Conservation (phyloP, 306 rosid species). For the Adenanthera pavonina region DNA sequence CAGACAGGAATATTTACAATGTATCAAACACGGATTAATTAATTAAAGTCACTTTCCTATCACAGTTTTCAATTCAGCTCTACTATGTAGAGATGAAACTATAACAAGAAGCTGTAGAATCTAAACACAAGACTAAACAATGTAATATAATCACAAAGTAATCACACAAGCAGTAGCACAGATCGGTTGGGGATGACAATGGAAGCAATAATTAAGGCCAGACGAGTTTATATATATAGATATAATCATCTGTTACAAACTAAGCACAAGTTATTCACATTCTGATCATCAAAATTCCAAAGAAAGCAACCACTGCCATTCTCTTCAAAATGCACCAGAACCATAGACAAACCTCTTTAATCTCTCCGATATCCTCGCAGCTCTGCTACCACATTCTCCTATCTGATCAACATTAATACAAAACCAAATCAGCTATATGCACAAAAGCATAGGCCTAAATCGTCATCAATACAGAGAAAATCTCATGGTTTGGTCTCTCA, state of each 20-base stretch:
- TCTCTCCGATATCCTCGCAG: conserved; percentile 55
- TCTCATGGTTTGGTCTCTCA: neutral
- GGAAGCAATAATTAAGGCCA: neutral
- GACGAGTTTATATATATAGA: neutral
- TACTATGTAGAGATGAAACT: neutral
- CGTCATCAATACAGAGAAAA: neutral
- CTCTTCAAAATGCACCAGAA: conserved; percentile 26
- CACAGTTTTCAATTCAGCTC: neutral
- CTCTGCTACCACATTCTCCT: conserved; percentile 39
- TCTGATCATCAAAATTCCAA: neutral
- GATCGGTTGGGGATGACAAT: neutral
- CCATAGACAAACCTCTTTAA: conserved; percentile 41
- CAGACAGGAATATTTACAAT: neutral
- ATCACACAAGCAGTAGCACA: neutral
- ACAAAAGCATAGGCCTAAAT: neutral
- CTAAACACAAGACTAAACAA: neutral
- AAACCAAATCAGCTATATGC: neutral
- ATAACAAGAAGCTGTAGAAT: neutral
- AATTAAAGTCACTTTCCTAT: neutral
- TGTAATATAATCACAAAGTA: neutral
- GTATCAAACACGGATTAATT: neutral
- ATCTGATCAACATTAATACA: conserved; percentile 34
- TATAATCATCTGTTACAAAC: neutral
- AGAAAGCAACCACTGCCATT: neutral
- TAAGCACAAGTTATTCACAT: neutral